Evolutionary conservation across 2,329 filamentous ascomycete species (phyloP).

Genomic region (Alternaria infectoria): DNA sequence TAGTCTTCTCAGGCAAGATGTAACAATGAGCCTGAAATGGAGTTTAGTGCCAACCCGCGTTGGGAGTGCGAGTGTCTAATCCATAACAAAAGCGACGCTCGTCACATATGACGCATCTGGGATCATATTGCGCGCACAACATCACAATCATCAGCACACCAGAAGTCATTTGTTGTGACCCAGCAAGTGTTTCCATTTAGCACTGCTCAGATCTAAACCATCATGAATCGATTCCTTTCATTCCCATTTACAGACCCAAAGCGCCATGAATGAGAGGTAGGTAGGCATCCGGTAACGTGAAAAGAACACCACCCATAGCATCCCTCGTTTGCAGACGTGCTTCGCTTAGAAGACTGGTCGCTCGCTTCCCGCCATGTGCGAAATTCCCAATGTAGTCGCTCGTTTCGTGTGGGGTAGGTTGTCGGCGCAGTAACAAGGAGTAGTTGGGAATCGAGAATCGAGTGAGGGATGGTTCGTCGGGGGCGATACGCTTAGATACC

Average conservation of each 20-base stretch:
- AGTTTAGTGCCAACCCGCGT: neutral
- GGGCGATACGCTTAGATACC: slow-evolving; percentile 82
- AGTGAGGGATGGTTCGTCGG: slow-evolving; percentile 43
- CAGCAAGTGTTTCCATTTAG: slow-evolving; percentile 44
- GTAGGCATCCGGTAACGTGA: slow-evolving; percentile 32
- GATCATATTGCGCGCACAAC: neutral
- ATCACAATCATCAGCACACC: slow-evolving; percentile 9
- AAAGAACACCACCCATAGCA: slow-evolving; percentile 30
- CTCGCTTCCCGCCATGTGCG: slow-evolving; percentile 36
- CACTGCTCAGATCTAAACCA: slow-evolving; percentile 47
- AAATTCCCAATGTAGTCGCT: slow-evolving; percentile 37
- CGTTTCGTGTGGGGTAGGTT: slow-evolving; percentile 27
- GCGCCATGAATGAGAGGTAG: slow-evolving; percentile 43
- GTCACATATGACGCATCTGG: neutral
- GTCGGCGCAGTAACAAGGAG: slow-evolving; percentile 26
- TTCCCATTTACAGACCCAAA: slow-evolving; percentile 43
- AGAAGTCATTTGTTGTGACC: slow-evolving; percentile 32
- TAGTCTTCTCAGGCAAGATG: neutral
- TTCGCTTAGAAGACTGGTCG: slow-evolving; percentile 32
- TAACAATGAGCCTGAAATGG: neutral
- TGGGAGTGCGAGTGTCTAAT: neutral
- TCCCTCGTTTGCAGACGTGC: slow-evolving; percentile 32
- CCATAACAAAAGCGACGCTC: neutral
- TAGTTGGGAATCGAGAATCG: slow-evolving; percentile 43
- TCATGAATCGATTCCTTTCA: slow-evolving; percentile 35